Conservation (phyloP, 257 asterid species). For the Ballota nigra region DNA sequence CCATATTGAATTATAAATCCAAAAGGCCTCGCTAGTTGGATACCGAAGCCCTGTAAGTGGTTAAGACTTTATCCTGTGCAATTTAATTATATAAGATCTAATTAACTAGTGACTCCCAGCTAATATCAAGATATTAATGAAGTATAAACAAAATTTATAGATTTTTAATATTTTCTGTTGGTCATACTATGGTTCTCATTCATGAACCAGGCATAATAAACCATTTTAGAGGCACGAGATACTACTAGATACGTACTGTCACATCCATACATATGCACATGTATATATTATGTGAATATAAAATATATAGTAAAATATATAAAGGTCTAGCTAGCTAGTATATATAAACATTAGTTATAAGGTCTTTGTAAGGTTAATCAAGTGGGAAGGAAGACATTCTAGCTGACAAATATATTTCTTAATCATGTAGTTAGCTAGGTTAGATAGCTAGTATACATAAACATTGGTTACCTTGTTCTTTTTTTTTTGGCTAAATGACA, state of each 20-base stretch:
- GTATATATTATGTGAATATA: neutral
- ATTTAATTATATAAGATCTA: slow-evolving; percentile 20
- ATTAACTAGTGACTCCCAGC: slow-evolving; percentile 19
- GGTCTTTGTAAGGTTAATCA: neutral
- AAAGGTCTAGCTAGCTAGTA: neutral
- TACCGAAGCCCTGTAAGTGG: too few relatives aligned
- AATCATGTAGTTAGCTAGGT: too few relatives aligned
- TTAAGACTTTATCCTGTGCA: neutral
- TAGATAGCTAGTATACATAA: too few relatives aligned
- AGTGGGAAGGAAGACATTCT: neutral
- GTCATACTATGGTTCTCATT: slow-evolving; percentile 20
- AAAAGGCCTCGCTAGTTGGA: neutral
- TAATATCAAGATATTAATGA: slow-evolving; percentile 12
- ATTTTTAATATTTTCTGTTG: too few relatives aligned
- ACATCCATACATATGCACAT: neutral
- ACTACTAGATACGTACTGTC: neutral
- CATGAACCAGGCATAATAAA: slow-evolving; percentile 21
- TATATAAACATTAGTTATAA: neutral
- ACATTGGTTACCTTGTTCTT: too few relatives aligned
- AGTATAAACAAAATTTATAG: neutral
- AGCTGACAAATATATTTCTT: too few relatives aligned
- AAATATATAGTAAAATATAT: neutral
- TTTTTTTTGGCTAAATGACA: too few relatives aligned
- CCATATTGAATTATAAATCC: slow-evolving; percentile 9
- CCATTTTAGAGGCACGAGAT: slow-evolving; percentile 19